These are phyloP conservation scores for Mycena galopus DNA, from an alignment of 768 basidiomycete species.

Conservation along the genomic window DNA sequence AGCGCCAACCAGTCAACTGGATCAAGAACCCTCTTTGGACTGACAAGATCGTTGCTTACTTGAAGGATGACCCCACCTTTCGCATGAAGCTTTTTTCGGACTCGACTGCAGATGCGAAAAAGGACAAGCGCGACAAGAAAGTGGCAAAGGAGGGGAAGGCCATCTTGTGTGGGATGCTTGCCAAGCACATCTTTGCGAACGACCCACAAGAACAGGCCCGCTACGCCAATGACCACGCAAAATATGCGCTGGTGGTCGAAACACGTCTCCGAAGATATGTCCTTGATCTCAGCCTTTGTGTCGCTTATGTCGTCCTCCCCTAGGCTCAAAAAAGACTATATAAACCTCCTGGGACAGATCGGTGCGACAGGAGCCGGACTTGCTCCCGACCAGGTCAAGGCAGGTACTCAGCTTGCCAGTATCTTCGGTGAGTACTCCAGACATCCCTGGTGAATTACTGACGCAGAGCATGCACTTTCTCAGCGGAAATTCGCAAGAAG, in stretches of 20 bases:
- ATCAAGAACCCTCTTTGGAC: slow-evolving; percentile 6
- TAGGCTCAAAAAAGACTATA: too few species aligned
- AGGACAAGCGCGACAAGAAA: slow-evolving; percentile 23
- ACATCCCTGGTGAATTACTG: too few species aligned
- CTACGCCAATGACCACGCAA: slow-evolving; percentile 29
- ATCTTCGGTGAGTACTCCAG: not conserved
- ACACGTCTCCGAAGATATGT: too few species aligned
- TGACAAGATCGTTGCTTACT: slow-evolving; percentile 21
- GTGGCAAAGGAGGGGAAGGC: slow-evolving; percentile 43
- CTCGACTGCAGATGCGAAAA: too few species aligned
- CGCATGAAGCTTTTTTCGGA: too few species aligned
- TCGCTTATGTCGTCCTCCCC: too few species aligned
- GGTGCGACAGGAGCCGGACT: slow-evolving; percentile 38
- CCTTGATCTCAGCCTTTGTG: too few species aligned
- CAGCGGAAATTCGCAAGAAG: too few species aligned
- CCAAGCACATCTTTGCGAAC: slow-evolving; percentile 40
- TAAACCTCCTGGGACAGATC: slow-evolving; percentile 19
- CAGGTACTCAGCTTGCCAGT: too few species aligned
- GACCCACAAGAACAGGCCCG: slow-evolving; percentile 20
- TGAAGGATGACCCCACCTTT: slow-evolving; percentile 30
- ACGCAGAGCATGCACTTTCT: too few species aligned
- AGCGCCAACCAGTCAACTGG: slow-evolving; percentile 6
- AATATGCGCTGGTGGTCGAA: slow-evolving; percentile 36
- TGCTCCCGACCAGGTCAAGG: slow-evolving; percentile 17
- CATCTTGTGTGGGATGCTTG: slow-evolving; percentile 36